Percentiles rank a stretch among this genome's conserved stretches.
Conservation (phyloP, 805 yeast species). For the Pichia membranifaciens region DNA sequence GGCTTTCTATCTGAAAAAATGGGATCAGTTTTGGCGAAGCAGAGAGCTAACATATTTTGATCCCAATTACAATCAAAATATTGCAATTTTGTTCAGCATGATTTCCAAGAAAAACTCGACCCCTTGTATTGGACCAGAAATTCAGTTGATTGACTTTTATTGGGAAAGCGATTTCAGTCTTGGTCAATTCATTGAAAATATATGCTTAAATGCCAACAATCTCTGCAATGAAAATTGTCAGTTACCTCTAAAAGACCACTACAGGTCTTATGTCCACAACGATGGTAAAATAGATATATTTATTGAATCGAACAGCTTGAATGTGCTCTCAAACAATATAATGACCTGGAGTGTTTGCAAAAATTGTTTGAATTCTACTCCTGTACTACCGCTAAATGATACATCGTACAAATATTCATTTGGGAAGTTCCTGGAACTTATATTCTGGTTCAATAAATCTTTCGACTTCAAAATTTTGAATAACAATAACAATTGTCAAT, state of each 20-base stretch:
- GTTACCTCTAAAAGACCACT: slow-evolving; percentile 62
- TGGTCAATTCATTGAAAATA: slow-evolving; percentile 82
- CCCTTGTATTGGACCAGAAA: slow-evolving; percentile 88
- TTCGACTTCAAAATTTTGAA: slow-evolving; percentile 9
- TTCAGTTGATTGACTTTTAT: slow-evolving; percentile 79
- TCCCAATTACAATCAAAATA: slow-evolving; percentile 70
- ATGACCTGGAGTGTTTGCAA: slow-evolving; percentile 91
- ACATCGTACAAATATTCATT: slow-evolving; percentile 86
- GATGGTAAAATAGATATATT: slow-evolving; percentile 73
- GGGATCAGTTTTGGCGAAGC: slow-evolving; percentile 53
- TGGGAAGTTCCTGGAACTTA: slow-evolving; percentile 85
- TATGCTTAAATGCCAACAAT: slow-evolving; percentile 58
- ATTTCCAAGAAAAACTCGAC: slow-evolving; percentile 80
- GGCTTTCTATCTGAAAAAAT: slow-evolving; percentile 45
- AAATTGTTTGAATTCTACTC: slow-evolving; percentile 66
- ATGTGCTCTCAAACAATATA: slow-evolving; percentile 60
- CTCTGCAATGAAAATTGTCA: slow-evolving; percentile 82
- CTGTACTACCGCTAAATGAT: slow-evolving; percentile 76
- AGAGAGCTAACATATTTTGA: slow-evolving; percentile 50
- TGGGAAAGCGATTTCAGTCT: slow-evolving; percentile 86
- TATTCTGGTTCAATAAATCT: slow-evolving; percentile 50
- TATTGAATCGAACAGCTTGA: slow-evolving; percentile 53
- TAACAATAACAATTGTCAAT: slow-evolving; percentile 37
- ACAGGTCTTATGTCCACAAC: slow-evolving; percentile 84
- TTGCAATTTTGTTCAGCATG: slow-evolving; percentile 72